These are phyloP conservation scores for Pythium oligandrum DNA, from an alignment of 352 stramenopile genomes.

Conservation along the genomic window DNA sequence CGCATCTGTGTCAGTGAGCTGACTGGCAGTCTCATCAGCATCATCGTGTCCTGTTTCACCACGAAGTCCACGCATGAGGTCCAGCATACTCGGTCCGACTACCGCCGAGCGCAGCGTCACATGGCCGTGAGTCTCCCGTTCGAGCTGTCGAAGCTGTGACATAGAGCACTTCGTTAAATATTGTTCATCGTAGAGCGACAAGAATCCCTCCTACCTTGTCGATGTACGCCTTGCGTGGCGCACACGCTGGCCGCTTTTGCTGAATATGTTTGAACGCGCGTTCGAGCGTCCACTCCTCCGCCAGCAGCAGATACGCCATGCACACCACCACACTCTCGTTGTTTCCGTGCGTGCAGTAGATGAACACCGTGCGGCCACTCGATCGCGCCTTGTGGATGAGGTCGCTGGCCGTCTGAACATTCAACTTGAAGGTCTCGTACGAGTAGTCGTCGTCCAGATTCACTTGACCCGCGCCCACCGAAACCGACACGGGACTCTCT, in stretches of 20 bases:
- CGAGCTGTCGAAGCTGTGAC: slow-evolving; percentile 37
- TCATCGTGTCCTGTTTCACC: slow-evolving; percentile 34
- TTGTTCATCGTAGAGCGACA: neutral
- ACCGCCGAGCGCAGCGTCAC: slow-evolving; percentile 58
- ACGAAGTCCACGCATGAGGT: slow-evolving; percentile 62
- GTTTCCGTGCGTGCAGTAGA: slow-evolving; percentile 71
- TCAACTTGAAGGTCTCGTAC: slow-evolving; percentile 51
- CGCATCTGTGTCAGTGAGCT: slow-evolving; percentile 31
- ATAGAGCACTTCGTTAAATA: too few species aligned
- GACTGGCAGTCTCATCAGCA: slow-evolving; percentile 36
- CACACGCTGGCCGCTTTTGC: slow-evolving; percentile 51
- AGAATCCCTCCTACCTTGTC: slow-evolving; percentile 36
- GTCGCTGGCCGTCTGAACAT: slow-evolving; percentile 34
- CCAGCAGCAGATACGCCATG: slow-evolving; percentile 59
- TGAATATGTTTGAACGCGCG: slow-evolving; percentile 56
- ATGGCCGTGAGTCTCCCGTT: slow-evolving; percentile 50
- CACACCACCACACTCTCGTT: slow-evolving; percentile 69
- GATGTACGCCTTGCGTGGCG: slow-evolving; percentile 58
- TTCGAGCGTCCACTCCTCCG: slow-evolving; percentile 54
- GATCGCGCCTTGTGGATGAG: slow-evolving; percentile 34
- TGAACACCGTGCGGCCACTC: slow-evolving; percentile 46
- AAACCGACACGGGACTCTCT: slow-evolving; percentile 7
- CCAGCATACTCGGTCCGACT: slow-evolving; percentile 70
- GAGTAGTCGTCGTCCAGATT: slow-evolving; percentile 63
- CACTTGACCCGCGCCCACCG: slow-evolving; percentile 30